phyloP scores from a whole-genome alignment of 768 basidiomycete genomes.

The Tulasnella sp. region DNA sequence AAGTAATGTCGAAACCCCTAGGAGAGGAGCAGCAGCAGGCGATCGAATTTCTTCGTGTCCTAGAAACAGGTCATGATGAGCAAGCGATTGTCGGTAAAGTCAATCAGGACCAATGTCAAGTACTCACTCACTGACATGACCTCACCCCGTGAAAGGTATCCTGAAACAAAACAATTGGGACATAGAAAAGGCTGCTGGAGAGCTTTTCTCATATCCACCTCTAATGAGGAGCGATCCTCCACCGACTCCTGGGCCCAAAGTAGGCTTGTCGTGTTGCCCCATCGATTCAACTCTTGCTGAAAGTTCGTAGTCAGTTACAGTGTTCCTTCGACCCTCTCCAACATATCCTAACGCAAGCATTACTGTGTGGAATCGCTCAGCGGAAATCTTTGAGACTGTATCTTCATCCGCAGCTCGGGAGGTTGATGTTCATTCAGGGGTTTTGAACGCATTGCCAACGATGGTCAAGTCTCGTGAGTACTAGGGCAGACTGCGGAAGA shows the following conservation, averaged over 20 bases:
- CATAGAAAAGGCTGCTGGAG: constrained; percentile 1
- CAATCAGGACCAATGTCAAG: not conserved
- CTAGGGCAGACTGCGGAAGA: not conserved
- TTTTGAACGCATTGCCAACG: not conserved
- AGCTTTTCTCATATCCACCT: constrained; percentile 9
- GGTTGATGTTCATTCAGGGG: constrained; percentile 6
- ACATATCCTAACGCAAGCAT: not conserved
- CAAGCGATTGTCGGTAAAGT: not conserved
- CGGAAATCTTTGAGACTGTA: not conserved
- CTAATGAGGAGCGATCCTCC: not conserved
- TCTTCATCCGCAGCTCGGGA: not conserved
- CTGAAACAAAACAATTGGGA: constrained; percentile 23
- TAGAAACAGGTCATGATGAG: constrained; percentile 18
- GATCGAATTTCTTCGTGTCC: not conserved
- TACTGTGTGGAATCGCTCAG: not conserved
- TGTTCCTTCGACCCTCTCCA: not conserved
- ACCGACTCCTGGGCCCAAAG: constrained; percentile 10
- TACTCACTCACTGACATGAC: not conserved
- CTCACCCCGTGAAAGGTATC: constrained; percentile 5
- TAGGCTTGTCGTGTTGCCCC: not conserved
- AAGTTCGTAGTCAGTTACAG: not conserved
- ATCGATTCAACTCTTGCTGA: not conserved
- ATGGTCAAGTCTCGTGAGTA: constrained; percentile 10
- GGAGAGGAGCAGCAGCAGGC: not conserved
- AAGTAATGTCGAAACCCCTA: not conserved